Evolutionary conservation across 768 basidiomycete genomes (phyloP).

Genomic region (Termitomyces sp.): DNA sequence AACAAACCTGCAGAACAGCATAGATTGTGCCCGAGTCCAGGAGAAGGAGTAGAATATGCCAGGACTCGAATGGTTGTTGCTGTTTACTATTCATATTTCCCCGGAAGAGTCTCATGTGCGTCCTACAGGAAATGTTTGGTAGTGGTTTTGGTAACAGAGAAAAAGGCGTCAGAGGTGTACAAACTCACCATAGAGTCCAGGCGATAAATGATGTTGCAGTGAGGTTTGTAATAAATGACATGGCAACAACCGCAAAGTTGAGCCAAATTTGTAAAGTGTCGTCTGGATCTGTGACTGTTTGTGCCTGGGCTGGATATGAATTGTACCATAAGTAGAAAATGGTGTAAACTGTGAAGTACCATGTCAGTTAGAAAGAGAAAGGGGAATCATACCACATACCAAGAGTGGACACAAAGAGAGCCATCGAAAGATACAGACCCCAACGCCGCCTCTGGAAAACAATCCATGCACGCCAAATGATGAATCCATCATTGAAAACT

Average conservation of each 20-base stretch:
- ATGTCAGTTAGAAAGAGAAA: neutral
- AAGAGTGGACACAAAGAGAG: neutral
- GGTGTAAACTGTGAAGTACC: neutral
- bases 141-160: too few species aligned
- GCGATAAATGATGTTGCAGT: neutral
- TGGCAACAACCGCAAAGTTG: too few species aligned
- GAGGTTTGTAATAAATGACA: neutral
- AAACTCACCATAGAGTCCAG: neutral
- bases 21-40: neutral
- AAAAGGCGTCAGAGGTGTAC: neutral
- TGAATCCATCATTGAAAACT: neutral
- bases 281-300: too few species aligned
- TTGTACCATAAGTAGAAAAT: neutral
- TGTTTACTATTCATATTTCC: neutral
- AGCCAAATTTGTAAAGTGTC: too few species aligned
- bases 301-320: too few species aligned
- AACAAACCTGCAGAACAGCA: neutral
- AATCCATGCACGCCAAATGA: neutral
- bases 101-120: neutral
- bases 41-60: neutral
- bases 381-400: neutral
- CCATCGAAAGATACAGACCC: neutral
- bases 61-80: neutral
- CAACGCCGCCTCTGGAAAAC: neutral
- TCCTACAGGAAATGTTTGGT: neutral